These are phyloP conservation scores for Verticillium nubilum DNA, from an alignment of 2,329 filamentous ascomycete genomes.

Conservation along the genomic window DNA sequence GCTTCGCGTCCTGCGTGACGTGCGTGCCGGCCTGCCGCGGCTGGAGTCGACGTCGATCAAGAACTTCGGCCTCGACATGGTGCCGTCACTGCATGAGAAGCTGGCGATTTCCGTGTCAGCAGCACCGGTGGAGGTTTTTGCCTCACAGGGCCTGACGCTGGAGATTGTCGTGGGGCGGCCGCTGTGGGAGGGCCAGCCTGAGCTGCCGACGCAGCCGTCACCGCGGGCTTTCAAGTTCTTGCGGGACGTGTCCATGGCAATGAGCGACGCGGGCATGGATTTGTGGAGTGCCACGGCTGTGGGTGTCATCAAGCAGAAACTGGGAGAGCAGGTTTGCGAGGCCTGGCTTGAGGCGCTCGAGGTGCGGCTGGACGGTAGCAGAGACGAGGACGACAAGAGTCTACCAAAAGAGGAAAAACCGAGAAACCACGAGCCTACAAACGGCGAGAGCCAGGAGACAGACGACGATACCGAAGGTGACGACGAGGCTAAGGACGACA, in stretches of 20 bases:
- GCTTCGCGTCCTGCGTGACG: conserved; percentile 67
- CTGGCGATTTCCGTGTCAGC: conserved; percentile 50
- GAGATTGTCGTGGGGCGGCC: conserved; percentile 53
- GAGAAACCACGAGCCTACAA: conserved; percentile 7
- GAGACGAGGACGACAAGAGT: conserved; percentile 11
- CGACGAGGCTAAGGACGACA: conserved; percentile 2
- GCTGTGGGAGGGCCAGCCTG: conserved; percentile 69
- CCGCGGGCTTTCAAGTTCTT: conserved; percentile 69
- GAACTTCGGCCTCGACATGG: conserved; percentile 53
- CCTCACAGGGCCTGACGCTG: conserved; percentile 31
- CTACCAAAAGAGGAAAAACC: conserved; percentile 4
- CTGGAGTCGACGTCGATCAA: conserved; percentile 37
- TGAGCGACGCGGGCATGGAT: conserved; percentile 69
- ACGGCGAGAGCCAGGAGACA: conserved; percentile 8
- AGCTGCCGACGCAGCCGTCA: conserved; percentile 74
- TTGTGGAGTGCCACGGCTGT: conserved; percentile 74
- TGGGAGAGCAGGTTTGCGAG: conserved; percentile 45
- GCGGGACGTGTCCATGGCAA: conserved; percentile 55
- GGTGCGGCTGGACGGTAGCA: conserved; percentile 13
- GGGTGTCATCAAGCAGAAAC: conserved; percentile 50
- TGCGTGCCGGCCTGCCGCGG: conserved; percentile 60
- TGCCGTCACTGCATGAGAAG: conserved; percentile 59
- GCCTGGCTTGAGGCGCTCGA: conserved; percentile 40
- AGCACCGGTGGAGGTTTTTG: conserved; percentile 43
- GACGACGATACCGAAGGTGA: neutral